Conservation (phyloP, 257 asterid genomes). For the Orobanche coerulescens region DNA sequence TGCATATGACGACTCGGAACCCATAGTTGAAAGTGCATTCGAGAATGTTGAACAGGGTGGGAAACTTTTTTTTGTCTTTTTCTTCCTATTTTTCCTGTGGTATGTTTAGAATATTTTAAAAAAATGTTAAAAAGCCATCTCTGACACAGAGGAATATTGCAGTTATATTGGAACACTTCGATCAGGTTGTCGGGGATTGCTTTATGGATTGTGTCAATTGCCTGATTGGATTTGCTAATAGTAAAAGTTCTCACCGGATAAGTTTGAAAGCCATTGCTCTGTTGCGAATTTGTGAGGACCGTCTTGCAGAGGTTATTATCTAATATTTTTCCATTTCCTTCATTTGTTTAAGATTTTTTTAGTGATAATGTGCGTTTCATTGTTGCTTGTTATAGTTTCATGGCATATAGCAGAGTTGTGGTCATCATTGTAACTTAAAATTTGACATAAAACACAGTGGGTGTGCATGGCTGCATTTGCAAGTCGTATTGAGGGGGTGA, state of each 20-base stretch:
- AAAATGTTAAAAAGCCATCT: conserved; percentile 17
- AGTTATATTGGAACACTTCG: conserved; percentile 98
- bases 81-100: conserved; percentile 6
- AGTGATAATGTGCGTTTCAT: conserved; percentile 7
- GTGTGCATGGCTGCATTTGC: conserved; percentile 14
- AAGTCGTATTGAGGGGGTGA: neutral
- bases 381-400: conserved; percentile 18
- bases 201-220: conserved; percentile 99
- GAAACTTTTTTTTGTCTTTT: conserved; percentile 18
- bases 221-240: conserved; percentile 96
- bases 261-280: conserved; percentile 99
- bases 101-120: conserved; percentile 16
- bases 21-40: conserved; percentile 93
- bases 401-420: neutral
- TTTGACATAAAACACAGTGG: neutral
- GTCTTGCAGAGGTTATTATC: conserved; percentile 89
- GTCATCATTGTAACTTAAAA: neutral
- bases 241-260: conserved; percentile 79
- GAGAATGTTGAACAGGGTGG: conserved; percentile 98
- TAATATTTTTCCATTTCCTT: conserved; percentile 8
- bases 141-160: conserved; percentile 41
- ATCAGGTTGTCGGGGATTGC: conserved; percentile 98
- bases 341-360: neutral
- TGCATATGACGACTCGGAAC: conserved; percentile 88
- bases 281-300: conserved; percentile 99